These are phyloP conservation scores for Globisporangium iwayamae DNA, from an alignment of 352 stramenopile species.

Conservation along the genomic window DNA sequence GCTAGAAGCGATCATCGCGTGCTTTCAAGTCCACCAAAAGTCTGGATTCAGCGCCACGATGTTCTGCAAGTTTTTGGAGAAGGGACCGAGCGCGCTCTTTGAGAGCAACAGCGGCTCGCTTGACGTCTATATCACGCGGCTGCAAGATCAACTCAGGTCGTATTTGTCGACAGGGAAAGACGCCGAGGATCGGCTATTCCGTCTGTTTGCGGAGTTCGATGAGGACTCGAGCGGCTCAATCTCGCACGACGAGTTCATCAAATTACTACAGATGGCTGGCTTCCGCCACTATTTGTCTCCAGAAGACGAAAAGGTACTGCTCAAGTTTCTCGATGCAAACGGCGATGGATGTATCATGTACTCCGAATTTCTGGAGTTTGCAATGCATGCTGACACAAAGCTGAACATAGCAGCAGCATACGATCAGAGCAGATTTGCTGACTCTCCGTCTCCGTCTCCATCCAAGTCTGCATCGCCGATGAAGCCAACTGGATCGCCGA, in stretches of 20 bases:
- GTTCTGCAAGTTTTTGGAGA: conserved; percentile 54
- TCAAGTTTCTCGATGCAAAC: conserved; percentile 70
- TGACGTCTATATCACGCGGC: conserved; percentile 49
- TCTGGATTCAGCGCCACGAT: conserved; percentile 45
- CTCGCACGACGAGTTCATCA: conserved; percentile 59
- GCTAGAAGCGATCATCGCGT: conserved; percentile 50
- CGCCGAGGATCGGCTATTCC: conserved; percentile 35
- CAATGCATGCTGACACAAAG: conserved; percentile 36
- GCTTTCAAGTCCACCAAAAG: conserved; percentile 39
- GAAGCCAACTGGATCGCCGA: conserved; percentile 9
- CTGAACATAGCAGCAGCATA: conserved; percentile 21
- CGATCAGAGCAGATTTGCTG: background rate
- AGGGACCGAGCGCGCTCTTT: conserved; percentile 48
- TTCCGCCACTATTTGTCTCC: conserved; percentile 52
- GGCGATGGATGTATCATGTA: conserved; percentile 60
- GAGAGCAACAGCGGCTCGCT: conserved; percentile 32
- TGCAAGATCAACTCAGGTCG: conserved; percentile 53
- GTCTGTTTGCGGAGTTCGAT: conserved; percentile 57
- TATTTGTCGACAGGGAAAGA: conserved; percentile 62
- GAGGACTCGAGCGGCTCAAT: conserved; percentile 49
- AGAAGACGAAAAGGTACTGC: conserved; percentile 61
- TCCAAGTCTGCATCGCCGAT: conserved; percentile 12
- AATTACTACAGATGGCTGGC: conserved; percentile 59
- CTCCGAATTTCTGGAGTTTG: conserved; percentile 66
- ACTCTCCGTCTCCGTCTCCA: conserved; percentile 14